Evolutionary conservation across 1,139 yeast species (phyloP), one percentile per base, ranked within the genome.

Genomic region (Lodderomyces parapsilosis): DNA sequence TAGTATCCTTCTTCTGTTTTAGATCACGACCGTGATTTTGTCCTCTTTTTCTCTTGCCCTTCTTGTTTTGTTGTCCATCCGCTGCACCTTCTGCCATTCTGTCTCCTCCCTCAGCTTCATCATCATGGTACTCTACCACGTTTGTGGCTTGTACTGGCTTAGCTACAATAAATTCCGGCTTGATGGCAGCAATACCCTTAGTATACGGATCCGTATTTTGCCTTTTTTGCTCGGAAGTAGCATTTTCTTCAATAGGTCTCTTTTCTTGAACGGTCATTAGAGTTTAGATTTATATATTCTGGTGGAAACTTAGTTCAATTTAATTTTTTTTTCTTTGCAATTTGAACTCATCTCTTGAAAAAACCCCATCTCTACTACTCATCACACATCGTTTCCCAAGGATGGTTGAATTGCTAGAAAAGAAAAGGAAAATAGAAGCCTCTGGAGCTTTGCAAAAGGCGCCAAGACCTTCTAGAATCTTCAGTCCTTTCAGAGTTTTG

Each of bases 1-100:
- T 64, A 6, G 72, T 74, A 49, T 86, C 96, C 47, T 76, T 80
- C 20, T 66, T 72, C 62, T 89, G 96, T 45, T 76, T 78, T 53
- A 90, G 73, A 52, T 87, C 93, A 55, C 99, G 75, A 51, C 81
- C 81, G 63, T 93, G 91, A 65, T 93, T 93, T 66, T 93, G 98
- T 1, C 99, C 99, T 41, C 91, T 72, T 46, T 66, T 62, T 64
- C 78, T 76, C 61, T 78, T 75, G 32, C 68, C 63, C 13, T 56
- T 27, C 22, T 17, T n/a, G 17, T 37, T 20, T 15, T 4, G 30
- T 13, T 23, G 24, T 10, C 38, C 60, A 31, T 68, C 74, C 24
- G 68, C 73, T 24, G 74, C 75, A 32, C 68, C 74, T 60, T 44
- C 46, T 18, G 31, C 4, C 14, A 42, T 45, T 27, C 52, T 42